Evolutionary conservation across 2,329 filamentous ascomycete genomes (phyloP), one percentile per base, ranked within the genome.

Genomic region (Penicillium sp.): DNA sequence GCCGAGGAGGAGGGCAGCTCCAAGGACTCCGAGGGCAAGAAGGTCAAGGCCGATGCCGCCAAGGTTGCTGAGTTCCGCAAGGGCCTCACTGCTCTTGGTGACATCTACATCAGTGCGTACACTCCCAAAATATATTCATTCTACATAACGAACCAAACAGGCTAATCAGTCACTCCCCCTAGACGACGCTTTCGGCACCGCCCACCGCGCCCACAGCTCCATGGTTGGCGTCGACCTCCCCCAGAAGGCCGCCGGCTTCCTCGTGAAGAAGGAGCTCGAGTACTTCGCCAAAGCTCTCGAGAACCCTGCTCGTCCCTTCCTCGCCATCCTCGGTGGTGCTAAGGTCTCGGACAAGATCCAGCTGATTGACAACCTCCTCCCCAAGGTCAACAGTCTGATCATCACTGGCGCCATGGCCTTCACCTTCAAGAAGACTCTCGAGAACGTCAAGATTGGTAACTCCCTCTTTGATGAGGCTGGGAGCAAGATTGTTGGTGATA

Each of bases 291-390:
- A 96, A 81, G 94, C 91, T 36, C 88, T 99, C 57, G 94, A 99
- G 81, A 85, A 83, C 66, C 94, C 94, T 57, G 83, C 95, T 80
- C 87, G 93, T 52, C 94, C 94, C 57, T 99, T 99, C 89, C 87
- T 99, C 49, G 95, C 94, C 74, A 99, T 99, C 72, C 89, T 99
- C 49, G 94, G 94, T 67, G 94, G 94, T 65, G 91, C 94, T 74
- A 99, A 99, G 85, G 91, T 99, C 65, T 95, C 90, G 42, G 94
- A 99, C 84, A 99, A 99, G 87, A 99, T 99, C 75, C 90, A 96
- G 82, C 84, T 99, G 67, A 97, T 99, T 72, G 92, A 99, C 80
- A 99, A 99, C 83, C 83, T 99, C 63, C 87, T 99, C 64, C 89
- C 91, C 77, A 97, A 99, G 85, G 92, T 99, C 76, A 85, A 99